A percentile compares a stretch with the other conserved stretches of the same genome.
These are phyloP conservation scores for Pichia scutulata DNA, from an alignment of 805 yeast species.

Conservation along the genomic window DNA sequence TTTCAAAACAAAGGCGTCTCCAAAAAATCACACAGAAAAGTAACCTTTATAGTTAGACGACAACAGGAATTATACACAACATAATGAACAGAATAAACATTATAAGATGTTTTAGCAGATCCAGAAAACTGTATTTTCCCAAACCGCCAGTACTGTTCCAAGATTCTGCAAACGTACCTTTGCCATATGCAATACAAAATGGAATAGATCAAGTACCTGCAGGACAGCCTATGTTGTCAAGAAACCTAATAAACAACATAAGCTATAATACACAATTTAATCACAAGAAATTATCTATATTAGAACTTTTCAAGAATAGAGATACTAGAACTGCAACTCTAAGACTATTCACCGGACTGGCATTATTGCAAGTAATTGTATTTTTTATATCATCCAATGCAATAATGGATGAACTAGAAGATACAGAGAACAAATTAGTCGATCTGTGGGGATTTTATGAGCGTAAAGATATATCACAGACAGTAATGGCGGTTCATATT, in stretches of 20 bases:
- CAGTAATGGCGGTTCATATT: conserved; percentile 20
- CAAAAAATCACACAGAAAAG: too few relatives aligned
- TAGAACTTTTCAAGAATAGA: conserved; percentile 4
- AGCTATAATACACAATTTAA: too few relatives aligned
- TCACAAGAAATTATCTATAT: neutral
- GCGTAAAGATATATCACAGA: conserved; percentile 17
- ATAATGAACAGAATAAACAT: neutral
- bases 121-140: neutral
- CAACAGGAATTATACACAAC: neutral
- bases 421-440: conserved; percentile 6
- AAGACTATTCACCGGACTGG: neutral
- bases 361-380: neutral
- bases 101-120: neutral
- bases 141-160: neutral
- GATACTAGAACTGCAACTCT: conserved; percentile 1
- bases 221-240: neutral
- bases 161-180: neutral
- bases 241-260: neutral
- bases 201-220: neutral
- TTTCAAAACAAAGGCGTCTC: too few relatives aligned
- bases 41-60: neutral
- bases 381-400: neutral
- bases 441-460: conserved; percentile 11
- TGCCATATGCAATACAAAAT: neutral
- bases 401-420: conserved; percentile 1